A percentile compares a stretch with the other conserved stretches of the same genome.
These are phyloP conservation scores for Daldinia sp. DNA, from an alignment of 2,329 filamentous ascomycete genomes.

Conservation along the genomic window DNA sequence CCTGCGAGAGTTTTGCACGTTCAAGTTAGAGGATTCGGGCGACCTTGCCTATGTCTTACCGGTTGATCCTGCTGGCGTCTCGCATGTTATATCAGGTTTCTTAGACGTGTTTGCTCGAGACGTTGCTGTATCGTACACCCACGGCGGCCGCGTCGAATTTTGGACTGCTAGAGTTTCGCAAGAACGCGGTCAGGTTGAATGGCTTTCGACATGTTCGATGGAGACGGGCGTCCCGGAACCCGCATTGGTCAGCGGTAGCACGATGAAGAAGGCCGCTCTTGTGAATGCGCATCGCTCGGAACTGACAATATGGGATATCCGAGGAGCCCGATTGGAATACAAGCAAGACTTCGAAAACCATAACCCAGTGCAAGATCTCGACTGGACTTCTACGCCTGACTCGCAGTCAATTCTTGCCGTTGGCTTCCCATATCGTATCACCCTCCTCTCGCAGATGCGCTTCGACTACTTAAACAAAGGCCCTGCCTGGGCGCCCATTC, in stretches of 20 bases:
- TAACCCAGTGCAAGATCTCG: conserved; percentile 84
- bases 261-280: conserved; percentile 86
- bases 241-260: conserved; percentile 85
- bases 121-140: conserved; percentile 86
- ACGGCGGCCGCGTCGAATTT: conserved; percentile 79
- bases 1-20: conserved; percentile 76
- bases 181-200: conserved; percentile 73
- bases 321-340: conserved; percentile 84
- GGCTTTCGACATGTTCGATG: conserved; percentile 84
- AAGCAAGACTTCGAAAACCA: conserved; percentile 78
- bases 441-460: conserved; percentile 86
- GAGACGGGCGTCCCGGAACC: conserved; percentile 81
- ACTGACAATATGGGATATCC: conserved; percentile 91
- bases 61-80: conserved; percentile 85
- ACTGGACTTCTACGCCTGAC: conserved; percentile 94
- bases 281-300: conserved; percentile 79
- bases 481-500: conserved; percentile 88
- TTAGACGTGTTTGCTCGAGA: conserved; percentile 89
- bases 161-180: conserved; percentile 84
- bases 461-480: conserved; percentile 92
- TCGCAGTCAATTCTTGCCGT: conserved; percentile 90
- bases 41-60: conserved; percentile 77
- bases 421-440: conserved; percentile 88
- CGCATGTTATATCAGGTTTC: conserved; percentile 78
- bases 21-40: conserved; percentile 72